Conservation (phyloP, 2,329 filamentous ascomycete genomes). For the Trichoderma sp. region DNA sequence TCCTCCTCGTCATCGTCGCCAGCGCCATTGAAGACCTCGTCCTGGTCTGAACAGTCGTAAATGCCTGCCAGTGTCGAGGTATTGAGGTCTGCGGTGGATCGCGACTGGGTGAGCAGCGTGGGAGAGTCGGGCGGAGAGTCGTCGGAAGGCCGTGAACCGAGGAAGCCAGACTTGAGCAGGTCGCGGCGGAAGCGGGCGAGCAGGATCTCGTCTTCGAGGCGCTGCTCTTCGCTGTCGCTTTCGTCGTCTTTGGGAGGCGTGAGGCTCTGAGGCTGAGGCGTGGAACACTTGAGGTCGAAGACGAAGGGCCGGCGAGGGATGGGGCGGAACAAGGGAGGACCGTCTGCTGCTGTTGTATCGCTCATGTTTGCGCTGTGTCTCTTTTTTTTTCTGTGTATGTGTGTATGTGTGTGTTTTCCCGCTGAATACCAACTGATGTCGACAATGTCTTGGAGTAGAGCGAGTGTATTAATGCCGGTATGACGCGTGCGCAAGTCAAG, state of each 20-base stretch:
- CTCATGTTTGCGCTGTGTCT: neutral
- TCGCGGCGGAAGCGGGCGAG: slow-evolving; percentile 26
- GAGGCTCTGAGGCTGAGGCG: slow-evolving; percentile 39
- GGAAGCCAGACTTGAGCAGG: slow-evolving; percentile 35
- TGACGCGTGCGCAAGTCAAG: neutral
- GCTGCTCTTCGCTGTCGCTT: slow-evolving; percentile 25
- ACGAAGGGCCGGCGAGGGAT: slow-evolving; percentile 71
- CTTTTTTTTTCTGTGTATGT: neutral
- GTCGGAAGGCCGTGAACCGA: slow-evolving; percentile 39
- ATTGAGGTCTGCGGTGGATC: slow-evolving; percentile 82
- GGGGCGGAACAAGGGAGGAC: slow-evolving; percentile 62
- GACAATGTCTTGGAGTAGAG: neutral
- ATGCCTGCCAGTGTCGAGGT: slow-evolving; percentile 89
- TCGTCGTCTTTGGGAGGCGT: slow-evolving; percentile 43
- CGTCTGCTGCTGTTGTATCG: slow-evolving; percentile 27
- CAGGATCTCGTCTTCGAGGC: slow-evolving; percentile 19
- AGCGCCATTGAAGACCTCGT: slow-evolving; percentile 33
- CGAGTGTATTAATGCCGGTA: neutral
- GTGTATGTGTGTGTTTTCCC: neutral
- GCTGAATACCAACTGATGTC: neutral
- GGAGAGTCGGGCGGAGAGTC: slow-evolving; percentile 36
- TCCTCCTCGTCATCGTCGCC: slow-evolving; percentile 45
- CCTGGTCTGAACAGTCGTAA: slow-evolving; percentile 64
- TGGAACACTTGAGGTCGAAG: slow-evolving; percentile 48
- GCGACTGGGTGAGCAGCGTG: slow-evolving; percentile 60